Conservation (phyloP, 2,329 filamentous ascomycete genomes). For the Ascocoryne sarcoides region DNA sequence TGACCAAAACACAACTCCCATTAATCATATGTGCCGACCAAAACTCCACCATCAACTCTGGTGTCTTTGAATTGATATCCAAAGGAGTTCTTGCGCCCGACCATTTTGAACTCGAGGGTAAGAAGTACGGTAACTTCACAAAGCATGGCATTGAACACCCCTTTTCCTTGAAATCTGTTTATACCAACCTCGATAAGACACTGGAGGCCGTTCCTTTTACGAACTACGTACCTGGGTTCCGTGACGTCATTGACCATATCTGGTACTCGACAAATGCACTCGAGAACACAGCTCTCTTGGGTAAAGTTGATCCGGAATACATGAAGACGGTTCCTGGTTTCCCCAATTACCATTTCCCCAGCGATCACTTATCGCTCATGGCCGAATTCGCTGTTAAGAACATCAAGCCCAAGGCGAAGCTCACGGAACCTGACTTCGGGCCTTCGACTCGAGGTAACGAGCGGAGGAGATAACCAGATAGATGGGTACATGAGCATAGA, state of each 20-base stretch:
- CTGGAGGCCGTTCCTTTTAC: slow-evolving; percentile 84
- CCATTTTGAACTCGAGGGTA: slow-evolving; percentile 70
- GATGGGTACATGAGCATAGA: too few relatives aligned
- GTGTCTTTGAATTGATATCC: slow-evolving; percentile 83
- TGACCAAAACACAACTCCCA: slow-evolving; percentile 78
- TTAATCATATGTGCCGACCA: slow-evolving; percentile 91
- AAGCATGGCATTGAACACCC: slow-evolving; percentile 87
- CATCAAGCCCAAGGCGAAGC: slow-evolving; percentile 38
- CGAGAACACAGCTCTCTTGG: slow-evolving; percentile 57
- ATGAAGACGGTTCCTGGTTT: slow-evolving; percentile 63
- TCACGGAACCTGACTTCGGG: slow-evolving; percentile 27
- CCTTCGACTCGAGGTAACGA: slow-evolving; percentile 22
- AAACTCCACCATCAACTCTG: slow-evolving; percentile 81
- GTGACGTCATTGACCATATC: slow-evolving; percentile 89
- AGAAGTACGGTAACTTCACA: slow-evolving; percentile 90
- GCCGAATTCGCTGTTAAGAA: slow-evolving; percentile 63
- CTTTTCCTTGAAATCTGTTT: slow-evolving; percentile 87
- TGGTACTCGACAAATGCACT: slow-evolving; percentile 84
- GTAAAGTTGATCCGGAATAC: slow-evolving; percentile 63
- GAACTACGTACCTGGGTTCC: slow-evolving; percentile 93
- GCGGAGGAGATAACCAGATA: slow-evolving; percentile 13
- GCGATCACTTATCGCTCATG: slow-evolving; percentile 61
- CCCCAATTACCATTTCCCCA: slow-evolving; percentile 68
- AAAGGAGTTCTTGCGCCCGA: slow-evolving; percentile 69
- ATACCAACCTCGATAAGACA: slow-evolving; percentile 72